A percentile compares a stretch with the other conserved stretches of the same genome.
These are phyloP conservation scores for Colletotrichum paranaense DNA, from an alignment of 2,329 filamentous ascomycete species.

Conservation along the genomic window DNA sequence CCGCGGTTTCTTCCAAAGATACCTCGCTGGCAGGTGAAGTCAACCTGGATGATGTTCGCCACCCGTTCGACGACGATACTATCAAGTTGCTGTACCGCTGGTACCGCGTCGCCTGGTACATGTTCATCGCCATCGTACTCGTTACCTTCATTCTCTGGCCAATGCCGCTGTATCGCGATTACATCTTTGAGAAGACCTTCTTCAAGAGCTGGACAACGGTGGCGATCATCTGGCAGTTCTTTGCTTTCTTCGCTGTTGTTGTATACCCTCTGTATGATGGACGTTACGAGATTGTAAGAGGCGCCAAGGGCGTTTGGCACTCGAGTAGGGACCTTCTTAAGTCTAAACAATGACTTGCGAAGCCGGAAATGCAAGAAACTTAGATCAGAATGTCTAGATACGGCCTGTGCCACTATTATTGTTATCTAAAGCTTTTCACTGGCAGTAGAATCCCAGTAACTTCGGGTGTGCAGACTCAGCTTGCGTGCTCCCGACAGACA, in stretches of 20 bases:
- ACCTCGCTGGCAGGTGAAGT: background rate
- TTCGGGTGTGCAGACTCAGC: too few species aligned
- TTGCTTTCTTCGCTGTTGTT: constrained; percentile 6
- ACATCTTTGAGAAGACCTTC: constrained; percentile 60
- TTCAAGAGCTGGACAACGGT: constrained; percentile 63
- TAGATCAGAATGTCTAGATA: background rate
- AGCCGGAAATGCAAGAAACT: too few species aligned
- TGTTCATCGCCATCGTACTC: background rate
- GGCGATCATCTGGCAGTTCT: constrained; percentile 57
- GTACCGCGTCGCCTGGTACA: background rate
- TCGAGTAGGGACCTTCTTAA: background rate
- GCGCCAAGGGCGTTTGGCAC: constrained; percentile 1
- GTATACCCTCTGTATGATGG: constrained; percentile 8
- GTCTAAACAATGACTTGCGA: background rate
- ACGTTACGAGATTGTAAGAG: constrained; percentile 11
- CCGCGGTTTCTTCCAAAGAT: background rate
- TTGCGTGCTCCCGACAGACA: too few species aligned
- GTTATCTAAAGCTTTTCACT: too few species aligned
- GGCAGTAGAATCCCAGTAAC: too few species aligned
- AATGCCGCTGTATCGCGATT: constrained; percentile 64
- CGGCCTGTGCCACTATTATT: too few species aligned
- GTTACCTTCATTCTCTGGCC: constrained; percentile 41
- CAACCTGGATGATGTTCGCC: background rate
- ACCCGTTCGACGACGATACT: background rate
- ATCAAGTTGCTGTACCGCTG: background rate